These are phyloP conservation scores for Citrus reticulata DNA, from an alignment of 345 rosid species.

Conservation along the genomic window DNA sequence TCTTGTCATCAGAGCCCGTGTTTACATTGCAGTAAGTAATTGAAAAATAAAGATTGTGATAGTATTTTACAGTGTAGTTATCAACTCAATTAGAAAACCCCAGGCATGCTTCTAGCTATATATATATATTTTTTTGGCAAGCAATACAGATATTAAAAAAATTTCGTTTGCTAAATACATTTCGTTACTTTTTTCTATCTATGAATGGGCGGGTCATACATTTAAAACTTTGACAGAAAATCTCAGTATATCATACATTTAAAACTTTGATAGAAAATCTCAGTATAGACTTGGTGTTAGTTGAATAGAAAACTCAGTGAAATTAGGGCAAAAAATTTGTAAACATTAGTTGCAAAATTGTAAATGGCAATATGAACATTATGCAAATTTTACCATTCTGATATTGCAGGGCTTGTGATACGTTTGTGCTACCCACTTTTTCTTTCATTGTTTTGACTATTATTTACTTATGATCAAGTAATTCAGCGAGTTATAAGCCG, in stretches of 20 bases:
- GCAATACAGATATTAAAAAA: not conserved
- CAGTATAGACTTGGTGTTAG: not conserved
- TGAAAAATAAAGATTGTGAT: not conserved
- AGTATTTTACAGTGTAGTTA: not conserved
- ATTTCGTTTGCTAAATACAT: not conserved
- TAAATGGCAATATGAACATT: not conserved
- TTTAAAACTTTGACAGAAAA: not conserved
- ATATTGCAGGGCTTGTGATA: not conserved
- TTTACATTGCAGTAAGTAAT: conserved; percentile 73
- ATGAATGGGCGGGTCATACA: not conserved
- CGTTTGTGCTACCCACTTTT: not conserved
- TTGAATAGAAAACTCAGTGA: not conserved
- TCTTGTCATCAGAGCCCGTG: conserved; percentile 71
- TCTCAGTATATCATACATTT: too few species aligned
- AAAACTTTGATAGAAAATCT: not conserved
- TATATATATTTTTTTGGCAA: not conserved
- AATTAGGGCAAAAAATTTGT: not conserved
- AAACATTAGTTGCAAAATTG: not conserved
- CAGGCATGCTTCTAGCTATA: not conserved
- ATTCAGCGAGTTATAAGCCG: not conserved
- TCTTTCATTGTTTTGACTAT: not conserved
- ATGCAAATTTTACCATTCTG: not conserved
- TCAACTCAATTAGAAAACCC: not conserved
- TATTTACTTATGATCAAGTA: not conserved
- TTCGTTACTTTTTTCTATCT: not conserved